Base-by-base conservation (phyloP, 139 green algal species). In the Astrephomene gubernaculifera region DNA sequence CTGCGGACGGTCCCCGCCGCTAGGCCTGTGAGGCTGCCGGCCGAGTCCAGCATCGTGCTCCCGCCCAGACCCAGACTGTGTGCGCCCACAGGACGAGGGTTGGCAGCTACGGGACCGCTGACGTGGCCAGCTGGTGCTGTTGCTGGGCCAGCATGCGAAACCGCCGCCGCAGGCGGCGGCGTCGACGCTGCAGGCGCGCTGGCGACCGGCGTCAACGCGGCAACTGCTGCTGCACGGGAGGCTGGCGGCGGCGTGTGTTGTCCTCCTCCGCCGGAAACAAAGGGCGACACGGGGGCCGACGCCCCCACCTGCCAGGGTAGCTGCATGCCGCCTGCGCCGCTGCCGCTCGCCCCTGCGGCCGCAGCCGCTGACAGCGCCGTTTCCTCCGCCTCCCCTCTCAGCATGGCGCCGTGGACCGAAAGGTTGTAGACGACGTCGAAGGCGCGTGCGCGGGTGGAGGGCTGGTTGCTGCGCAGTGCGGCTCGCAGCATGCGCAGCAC, bases 401-500 rank as follows among this genome's bases (percentile, higher is more conserved):
- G 83, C 73, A 94, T 87, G 9, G 75, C 39, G 1, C 85, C 86
- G 87, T 94, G 90, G 8, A 97, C 44, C 0, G 91, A 82, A 12
- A 97, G 83, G 82, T 96, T 96, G 90, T 91, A 94, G 10, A 97
- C 27, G 27, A 96, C 54, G 84, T 97, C 93, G 83, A 97, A 97
- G 17, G 91, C 88, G 22, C 89, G 85, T 0, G 87, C 87, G 17
- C 92, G 82, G 14, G 88, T 79, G 79, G 44, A 39, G 27, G 44
- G 43, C 44, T 75, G 63, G 9, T 1, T 7, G 64, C 41, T 67
- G 43, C 79, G 79, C 69, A 94, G 87, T 38, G 92, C 86, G 74
- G 93, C 85, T 44, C 93, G 88, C 87, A 97, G 88, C 87, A 96
- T 90, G 61, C 91, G 89, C 22, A 94, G 91, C 80, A 93, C 89